A percentile compares a stretch with the other conserved stretches of the same genome.
Conservation (phyloP, 768 basidiomycete genomes). For the Tylopilus balloui region DNA sequence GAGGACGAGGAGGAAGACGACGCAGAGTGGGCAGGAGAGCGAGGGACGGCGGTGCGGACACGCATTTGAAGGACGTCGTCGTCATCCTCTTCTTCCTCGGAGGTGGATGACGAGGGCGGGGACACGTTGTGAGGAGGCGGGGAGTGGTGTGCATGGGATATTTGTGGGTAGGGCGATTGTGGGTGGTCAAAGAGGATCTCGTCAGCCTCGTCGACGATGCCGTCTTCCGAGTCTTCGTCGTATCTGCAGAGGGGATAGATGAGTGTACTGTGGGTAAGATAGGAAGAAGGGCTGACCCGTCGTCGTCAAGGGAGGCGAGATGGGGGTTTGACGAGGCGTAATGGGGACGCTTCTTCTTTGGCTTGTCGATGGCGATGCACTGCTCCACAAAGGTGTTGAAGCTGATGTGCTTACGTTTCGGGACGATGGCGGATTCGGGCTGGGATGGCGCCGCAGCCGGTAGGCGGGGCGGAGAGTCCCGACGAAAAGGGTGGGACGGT, state of each 20-base stretch:
- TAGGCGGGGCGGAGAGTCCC: conserved; percentile 70
- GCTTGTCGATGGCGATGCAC: conserved; percentile 86
- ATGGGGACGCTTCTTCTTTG: conserved; percentile 34
- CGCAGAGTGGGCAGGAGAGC: conserved; percentile 39
- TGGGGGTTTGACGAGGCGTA: conserved; percentile 13
- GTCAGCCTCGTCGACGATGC: conserved; percentile 47
- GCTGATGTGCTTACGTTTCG: conserved; percentile 83
- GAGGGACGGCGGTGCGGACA: conserved; percentile 27
- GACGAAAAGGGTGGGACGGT: conserved; percentile 44
- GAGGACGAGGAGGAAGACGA: conserved; percentile 23
- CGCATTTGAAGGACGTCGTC: conserved; percentile 68
- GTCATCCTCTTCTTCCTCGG: conserved; percentile 42
- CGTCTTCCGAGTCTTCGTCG: conserved; percentile 65
- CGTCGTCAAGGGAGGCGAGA: conserved; percentile 43
- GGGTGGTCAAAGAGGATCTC: conserved; percentile 25
- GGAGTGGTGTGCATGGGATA: conserved; percentile 17
- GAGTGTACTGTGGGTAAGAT: neutral
- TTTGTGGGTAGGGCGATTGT: conserved; percentile 14
- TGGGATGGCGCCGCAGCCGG: conserved; percentile 13
- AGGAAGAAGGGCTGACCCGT: conserved; percentile 47
- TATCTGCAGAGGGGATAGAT: conserved; percentile 40
- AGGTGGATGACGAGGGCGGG: conserved; percentile 31
- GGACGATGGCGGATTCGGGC: conserved; percentile 16
- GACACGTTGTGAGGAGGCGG: conserved; percentile 22
- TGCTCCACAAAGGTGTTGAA: conserved; percentile 99